Evolutionary conservation across 495 filamentous ascomycete species (phyloP).

Genomic region (Penicillium lagena): DNA sequence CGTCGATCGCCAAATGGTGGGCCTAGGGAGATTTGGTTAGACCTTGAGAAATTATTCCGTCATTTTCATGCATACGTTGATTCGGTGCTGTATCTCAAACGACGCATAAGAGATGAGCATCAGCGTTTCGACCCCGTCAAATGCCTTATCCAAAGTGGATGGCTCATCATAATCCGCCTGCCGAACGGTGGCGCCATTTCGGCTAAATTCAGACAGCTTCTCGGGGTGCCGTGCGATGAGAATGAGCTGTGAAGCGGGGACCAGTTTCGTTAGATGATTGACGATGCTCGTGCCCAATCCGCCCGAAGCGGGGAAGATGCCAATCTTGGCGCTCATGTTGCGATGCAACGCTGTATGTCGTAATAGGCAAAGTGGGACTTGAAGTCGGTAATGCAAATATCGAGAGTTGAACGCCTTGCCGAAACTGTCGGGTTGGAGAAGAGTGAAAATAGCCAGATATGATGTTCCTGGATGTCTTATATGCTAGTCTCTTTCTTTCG

Average conservation of each 20-base stretch:
- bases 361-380: no score
- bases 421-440: no score
- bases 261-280: constrained; percentile 33
- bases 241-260: constrained; percentile 31
- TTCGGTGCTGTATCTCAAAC: constrained; percentile 29
- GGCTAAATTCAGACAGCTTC: constrained; percentile 16
- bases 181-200: constrained; percentile 24
- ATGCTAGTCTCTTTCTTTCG: no score
- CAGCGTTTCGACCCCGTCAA: constrained; percentile 29
- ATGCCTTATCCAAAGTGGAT: constrained; percentile 20
- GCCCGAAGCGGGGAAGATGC: constrained; percentile 48
- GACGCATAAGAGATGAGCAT: constrained; percentile 39
- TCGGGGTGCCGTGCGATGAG: constrained; percentile 42
- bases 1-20: constrained; percentile 50
- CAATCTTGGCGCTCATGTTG: constrained; percentile 25
- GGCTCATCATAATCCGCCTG: constrained; percentile 33
- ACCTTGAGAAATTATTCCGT: neutral
- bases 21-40: constrained; percentile 13
- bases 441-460: no score
- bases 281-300: constrained; percentile 40
- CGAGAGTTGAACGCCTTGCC: no score
- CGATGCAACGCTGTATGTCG: neutral
- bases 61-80: constrained; percentile 13
- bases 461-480: no score
- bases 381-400: no score